phyloP scores from a whole-genome alignment of 2,329 filamentous ascomycete genomes.

The Ustulina deusta region DNA sequence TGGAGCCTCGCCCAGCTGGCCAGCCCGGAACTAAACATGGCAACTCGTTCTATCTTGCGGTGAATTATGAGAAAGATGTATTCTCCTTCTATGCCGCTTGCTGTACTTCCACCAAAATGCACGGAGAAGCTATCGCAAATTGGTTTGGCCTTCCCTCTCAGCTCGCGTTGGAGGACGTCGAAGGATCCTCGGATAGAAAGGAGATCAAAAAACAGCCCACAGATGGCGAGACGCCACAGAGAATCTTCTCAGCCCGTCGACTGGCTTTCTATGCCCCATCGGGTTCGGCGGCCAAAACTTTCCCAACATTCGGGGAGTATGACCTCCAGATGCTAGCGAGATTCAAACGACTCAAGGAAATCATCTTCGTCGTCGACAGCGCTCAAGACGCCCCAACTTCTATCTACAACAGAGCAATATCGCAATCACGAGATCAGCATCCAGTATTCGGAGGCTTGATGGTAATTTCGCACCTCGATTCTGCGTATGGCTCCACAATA shows the following conservation, averaged over 20 bases:
- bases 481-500: not conserved
- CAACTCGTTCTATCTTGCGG: not conserved
- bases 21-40: not conserved
- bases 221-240: not conserved
- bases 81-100: not conserved
- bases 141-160: not conserved
- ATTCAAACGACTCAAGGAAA: conserved; percentile 17
- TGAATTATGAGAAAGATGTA: conserved; percentile 7
- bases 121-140: not conserved
- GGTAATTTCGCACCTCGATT: not conserved
- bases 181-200: not conserved
- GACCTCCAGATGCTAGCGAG: conserved; percentile 2
- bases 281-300: no score
- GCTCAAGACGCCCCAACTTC: not conserved
- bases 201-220: no score
- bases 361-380: not conserved
- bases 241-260: conserved; percentile 16
- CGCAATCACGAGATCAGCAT: not conserved
- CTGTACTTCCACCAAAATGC: not conserved
- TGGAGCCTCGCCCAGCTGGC: not conserved
- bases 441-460: not conserved
- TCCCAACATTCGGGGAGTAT: not conserved
- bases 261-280: not conserved
- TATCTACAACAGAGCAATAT: not conserved
- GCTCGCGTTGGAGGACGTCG: no score